These are phyloP conservation scores for Amanita jacksonii DNA, from an alignment of 768 basidiomycete genomes.

Conservation along the genomic window DNA sequence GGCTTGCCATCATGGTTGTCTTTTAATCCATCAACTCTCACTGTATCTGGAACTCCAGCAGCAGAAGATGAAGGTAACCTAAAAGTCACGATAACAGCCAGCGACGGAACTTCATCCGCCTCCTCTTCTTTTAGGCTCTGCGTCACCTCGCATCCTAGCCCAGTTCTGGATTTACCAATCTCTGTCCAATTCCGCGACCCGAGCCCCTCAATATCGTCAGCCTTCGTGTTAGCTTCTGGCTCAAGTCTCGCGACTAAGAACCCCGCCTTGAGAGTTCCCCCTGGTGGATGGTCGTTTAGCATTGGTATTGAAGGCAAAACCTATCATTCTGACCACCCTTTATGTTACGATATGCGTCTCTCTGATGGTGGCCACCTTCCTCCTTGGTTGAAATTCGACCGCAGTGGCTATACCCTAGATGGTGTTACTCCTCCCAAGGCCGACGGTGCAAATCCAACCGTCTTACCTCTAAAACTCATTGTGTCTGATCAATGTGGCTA, in stretches of 20 bases:
- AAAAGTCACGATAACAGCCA: slow-evolving; percentile 54
- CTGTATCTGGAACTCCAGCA: slow-evolving; percentile 64
- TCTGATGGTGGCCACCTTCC: slow-evolving; percentile 66
- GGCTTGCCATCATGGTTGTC: slow-evolving; percentile 66
- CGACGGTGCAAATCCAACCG: slow-evolving; percentile 26
- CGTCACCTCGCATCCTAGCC: slow-evolving; percentile 43
- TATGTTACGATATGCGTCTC: slow-evolving; percentile 58
- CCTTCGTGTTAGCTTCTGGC: slow-evolving; percentile 51
- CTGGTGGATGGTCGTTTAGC: slow-evolving; percentile 84
- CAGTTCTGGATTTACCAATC: slow-evolving; percentile 44
- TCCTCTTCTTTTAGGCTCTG: slow-evolving; percentile 47
- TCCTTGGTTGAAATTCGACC: slow-evolving; percentile 65
- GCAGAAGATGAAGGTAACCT: slow-evolving; percentile 52
- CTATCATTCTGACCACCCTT: slow-evolving; percentile 33
- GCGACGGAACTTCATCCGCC: slow-evolving; percentile 39
- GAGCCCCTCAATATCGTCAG: slow-evolving; percentile 67
- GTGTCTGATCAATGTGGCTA: slow-evolving; percentile 72
- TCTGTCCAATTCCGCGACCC: slow-evolving; percentile 48
- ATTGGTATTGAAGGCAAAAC: slow-evolving; percentile 71
- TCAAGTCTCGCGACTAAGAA: slow-evolving; percentile 44
- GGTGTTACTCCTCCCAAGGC: slow-evolving; percentile 59
- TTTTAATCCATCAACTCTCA: slow-evolving; percentile 51
- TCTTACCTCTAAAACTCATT: slow-evolving; percentile 46
- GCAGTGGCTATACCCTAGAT: slow-evolving; percentile 59
- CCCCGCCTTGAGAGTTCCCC: slow-evolving; percentile 65